These are phyloP conservation scores for Magnusiomyces fungicola DNA, from an alignment of 1,139 yeast genomes.

Conservation along the genomic window DNA sequence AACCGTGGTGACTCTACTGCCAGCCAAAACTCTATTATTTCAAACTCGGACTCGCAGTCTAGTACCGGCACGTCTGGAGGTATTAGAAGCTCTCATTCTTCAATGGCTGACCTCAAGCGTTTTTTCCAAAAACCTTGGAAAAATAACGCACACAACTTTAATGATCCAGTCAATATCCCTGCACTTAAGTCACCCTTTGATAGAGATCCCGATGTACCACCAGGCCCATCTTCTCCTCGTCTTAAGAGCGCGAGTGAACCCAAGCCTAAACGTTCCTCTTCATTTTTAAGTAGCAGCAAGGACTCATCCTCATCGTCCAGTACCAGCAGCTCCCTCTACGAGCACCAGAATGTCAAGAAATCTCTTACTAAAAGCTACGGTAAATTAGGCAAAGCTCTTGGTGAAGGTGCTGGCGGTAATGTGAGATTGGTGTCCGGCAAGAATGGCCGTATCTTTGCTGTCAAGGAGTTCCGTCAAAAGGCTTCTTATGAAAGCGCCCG, in stretches of 20 bases:
- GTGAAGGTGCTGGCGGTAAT: constrained; percentile 96
- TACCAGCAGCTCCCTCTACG: constrained; percentile 3
- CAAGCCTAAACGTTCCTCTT: not conserved
- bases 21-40: not conserved
- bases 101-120: constrained; percentile 29
- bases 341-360: constrained; percentile 15
- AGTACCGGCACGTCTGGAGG: constrained; percentile 2
- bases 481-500: constrained; percentile 69
- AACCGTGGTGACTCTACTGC: constrained; percentile 22
- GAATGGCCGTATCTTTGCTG: constrained; percentile 77
- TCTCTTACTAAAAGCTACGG: constrained; percentile 72
- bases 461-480: constrained; percentile 80
- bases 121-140: constrained; percentile 30
- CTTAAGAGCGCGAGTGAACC: not conserved
- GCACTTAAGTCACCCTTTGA: constrained; percentile 6
- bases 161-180: constrained; percentile 4
- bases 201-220: constrained; percentile 5
- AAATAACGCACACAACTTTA: constrained; percentile 12
- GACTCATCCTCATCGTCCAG: constrained; percentile 3
- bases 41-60: not conserved
- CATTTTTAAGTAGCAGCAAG: not conserved
- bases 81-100: constrained; percentile 16
- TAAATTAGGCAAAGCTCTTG: constrained; percentile 76
- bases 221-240: not conserved
- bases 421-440: constrained; percentile 63